Percentiles rank a stretch among this genome's conserved stretches.
Conservation (phyloP, 345 rosid genomes). For the Salix brachista region DNA sequence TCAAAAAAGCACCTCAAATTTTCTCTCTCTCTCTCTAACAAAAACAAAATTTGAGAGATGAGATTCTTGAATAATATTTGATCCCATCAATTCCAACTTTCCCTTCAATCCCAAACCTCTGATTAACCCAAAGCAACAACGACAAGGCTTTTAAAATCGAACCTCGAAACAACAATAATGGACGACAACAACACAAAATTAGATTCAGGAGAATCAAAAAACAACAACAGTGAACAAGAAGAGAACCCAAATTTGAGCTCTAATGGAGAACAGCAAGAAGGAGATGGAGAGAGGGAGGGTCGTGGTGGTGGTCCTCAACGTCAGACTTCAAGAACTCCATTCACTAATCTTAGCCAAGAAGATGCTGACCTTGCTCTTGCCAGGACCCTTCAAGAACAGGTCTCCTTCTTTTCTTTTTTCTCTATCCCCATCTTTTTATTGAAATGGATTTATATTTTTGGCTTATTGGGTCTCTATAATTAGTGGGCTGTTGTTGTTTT, state of each 20-base stretch:
- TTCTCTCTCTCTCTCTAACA: not conserved
- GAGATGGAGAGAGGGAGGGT: constrained; percentile 23
- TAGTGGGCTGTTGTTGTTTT: not conserved
- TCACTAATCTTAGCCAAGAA: constrained; percentile 70
- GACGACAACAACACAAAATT: constrained; percentile 24
- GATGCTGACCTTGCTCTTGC: constrained; percentile 97
- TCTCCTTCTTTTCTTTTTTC: constrained; percentile 9
- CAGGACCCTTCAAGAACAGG: constrained; percentile 91
- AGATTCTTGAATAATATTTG: constrained; percentile 4
- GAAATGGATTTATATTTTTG: not conserved
- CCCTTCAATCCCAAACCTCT: not conserved
- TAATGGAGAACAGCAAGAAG: not conserved
- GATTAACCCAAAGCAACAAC: not conserved
- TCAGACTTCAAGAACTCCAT: constrained; percentile 63
- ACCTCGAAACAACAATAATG: constrained; percentile 15
- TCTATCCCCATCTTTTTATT: not conserved
- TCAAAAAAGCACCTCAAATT: not conserved
- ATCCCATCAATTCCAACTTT: not conserved
- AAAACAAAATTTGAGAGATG: not conserved
- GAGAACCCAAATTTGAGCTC: constrained; percentile 33
- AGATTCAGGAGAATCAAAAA: constrained; percentile 19
- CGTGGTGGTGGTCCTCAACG: constrained; percentile 15
- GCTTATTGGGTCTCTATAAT: not conserved
- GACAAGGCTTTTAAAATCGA: not conserved
- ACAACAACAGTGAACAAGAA: constrained; percentile 23